A percentile compares a stretch with the other conserved stretches of the same genome.
Conservation (phyloP, 345 rosid genomes). For the Lepidium aucheri region DNA sequence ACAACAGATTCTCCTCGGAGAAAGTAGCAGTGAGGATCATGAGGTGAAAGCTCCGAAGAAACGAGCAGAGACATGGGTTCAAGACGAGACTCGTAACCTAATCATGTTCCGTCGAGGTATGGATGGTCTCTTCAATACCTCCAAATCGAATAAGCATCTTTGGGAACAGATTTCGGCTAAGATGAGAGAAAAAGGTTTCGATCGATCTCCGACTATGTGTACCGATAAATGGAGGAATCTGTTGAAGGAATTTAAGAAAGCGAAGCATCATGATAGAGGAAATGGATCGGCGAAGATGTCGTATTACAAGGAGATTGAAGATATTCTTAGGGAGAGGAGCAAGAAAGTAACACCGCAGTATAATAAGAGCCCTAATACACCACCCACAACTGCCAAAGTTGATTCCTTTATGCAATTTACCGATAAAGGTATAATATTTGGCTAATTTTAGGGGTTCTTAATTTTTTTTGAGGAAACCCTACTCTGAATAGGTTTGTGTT, state of each 20-base stretch:
- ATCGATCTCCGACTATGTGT: constrained; percentile 97
- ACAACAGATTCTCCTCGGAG: constrained; percentile 70
- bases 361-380: constrained; percentile 42
- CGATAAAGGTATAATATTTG: constrained; percentile 64
- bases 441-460: background rate
- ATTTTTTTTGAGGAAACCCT: background rate
- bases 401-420: constrained; percentile 84
- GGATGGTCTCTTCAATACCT: constrained; percentile 88
- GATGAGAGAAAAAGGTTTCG: constrained; percentile 95
- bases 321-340: constrained; percentile 77
- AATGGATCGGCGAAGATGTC: constrained; percentile 90
- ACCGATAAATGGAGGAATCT: constrained; percentile 99
- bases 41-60: constrained; percentile 90
- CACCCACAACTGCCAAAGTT: constrained; percentile 53
- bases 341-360: constrained; percentile 46
- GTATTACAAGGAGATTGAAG: constrained; percentile 91
- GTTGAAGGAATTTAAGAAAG: constrained; percentile 91
- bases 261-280: constrained; percentile 71
- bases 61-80: constrained; percentile 99
- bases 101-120: constrained; percentile 72
- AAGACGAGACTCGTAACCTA: constrained; percentile 83
- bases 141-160: constrained; percentile 94
- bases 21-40: constrained; percentile 73
- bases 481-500: background rate
- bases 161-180: constrained; percentile 91